Base-by-base conservation (phyloP, 1,139 yeast genomes). In the Protomyces inundatus region DNA sequence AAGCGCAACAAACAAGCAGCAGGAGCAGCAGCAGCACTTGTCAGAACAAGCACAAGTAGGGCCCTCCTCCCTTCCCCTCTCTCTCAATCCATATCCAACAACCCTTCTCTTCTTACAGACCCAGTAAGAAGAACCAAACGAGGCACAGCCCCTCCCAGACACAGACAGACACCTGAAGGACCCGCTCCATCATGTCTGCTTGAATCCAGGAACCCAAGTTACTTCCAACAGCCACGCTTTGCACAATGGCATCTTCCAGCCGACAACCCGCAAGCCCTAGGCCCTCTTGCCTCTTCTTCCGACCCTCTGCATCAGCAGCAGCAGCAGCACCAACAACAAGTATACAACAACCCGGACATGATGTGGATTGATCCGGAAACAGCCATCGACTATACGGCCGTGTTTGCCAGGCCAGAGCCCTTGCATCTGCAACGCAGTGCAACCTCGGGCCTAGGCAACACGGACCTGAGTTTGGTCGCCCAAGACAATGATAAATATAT, bases 351-450 rank as follows among this genome's bases (percentile, higher is more conserved):
- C 52, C 52, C 56, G 62, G 62, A 35, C 39, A 58, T 58, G 62
- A 58, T 58, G 62, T 58, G 50, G 62, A 58, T 58, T 52, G 62
- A 58, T 58, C 62, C 62, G 52, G 62, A 58, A 58, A 58, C 56
- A 56, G 62, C 62, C 42, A 50, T 51, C 53, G 62, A 58, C 56
- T 58, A 51, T 40, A 58, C 62, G 23, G 16, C 33, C 14, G 16
- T 42, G 30, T 42, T 42, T 14, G 48, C 48, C 6, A 23, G 48
- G 30, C 48, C 48, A 9, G 23, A 23, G 23, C 23, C 23, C 23
- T 23, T 23, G 23, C 39, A 36, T 36, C 39, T 36, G 12, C 42
- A 39, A 14, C 42, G 42, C 42, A 39, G 12, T 12, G 42, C 16
- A 14, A 12, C n/a, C 16, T n/a, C 42, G 4, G 48, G 6, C 10